phyloP scores from a whole-genome alignment of 371 early-diverging fungal species.

The Haplosporangium sp. region DNA sequence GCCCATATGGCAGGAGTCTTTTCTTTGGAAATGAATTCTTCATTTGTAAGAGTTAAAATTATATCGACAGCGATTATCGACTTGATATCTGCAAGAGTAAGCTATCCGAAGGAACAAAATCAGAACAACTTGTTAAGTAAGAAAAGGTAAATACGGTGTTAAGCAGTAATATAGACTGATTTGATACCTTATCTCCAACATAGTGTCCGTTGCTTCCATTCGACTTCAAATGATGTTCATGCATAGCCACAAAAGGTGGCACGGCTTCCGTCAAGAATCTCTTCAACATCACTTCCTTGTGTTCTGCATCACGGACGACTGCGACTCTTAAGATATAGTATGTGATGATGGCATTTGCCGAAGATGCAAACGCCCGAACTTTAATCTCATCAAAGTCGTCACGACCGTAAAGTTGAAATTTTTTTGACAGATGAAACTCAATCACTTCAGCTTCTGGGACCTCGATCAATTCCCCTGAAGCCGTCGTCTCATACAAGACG shows the following conservation, averaged over 20 bases:
- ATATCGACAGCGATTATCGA: conserved; percentile 12
- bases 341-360: conserved; percentile 9
- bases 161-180: background rate
- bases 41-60: conserved; percentile 15
- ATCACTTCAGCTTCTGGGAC: conserved; percentile 43
- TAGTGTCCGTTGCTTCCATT: conserved; percentile 36
- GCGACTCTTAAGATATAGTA: conserved; percentile 20
- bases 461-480: conserved; percentile 24
- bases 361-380: conserved; percentile 28
- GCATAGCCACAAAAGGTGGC: conserved; percentile 14
- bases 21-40: conserved; percentile 27
- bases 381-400: conserved; percentile 42
- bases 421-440: conserved; percentile 34
- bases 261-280: conserved; percentile 25
- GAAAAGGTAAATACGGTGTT: background rate
- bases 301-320: conserved; percentile 16
- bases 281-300: conserved; percentile 28
- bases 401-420: conserved; percentile 21
- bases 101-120: conserved; percentile 10
- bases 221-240: conserved; percentile 32
- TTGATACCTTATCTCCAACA: conserved; percentile 29
- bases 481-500: conserved; percentile 36
- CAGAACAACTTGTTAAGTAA: background rate
- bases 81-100: conserved; percentile 30
- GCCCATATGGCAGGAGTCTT: conserved; percentile 40